Base-by-base conservation (phyloP, 345 rosid genomes). In the Theobroma cacao region DNA sequence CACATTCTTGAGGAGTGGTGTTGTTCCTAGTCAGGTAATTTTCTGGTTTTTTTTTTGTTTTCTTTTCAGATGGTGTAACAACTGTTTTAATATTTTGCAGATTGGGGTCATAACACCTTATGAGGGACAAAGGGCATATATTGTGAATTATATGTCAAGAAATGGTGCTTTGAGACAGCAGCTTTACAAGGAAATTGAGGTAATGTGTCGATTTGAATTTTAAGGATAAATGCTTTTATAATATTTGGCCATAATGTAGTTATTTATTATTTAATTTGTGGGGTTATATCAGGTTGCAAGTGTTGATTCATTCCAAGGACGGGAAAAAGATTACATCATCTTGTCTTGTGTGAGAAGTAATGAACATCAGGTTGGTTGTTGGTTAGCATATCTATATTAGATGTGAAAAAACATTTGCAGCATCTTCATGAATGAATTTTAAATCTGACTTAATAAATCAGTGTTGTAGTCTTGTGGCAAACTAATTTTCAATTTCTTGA, bases 151-250 rank as follows among this genome's bases (percentile, higher is more conserved):
- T 85, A 97, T 97, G 99, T 85, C 99, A 69, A 90, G 98, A 84
- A 94, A 97, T 84, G 99, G 99, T 74, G 89, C 98, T 82, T 94
- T 97, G 48, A 87, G 99, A 26, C 99, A 97, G 85, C 99, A 97
- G 80, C 91, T 97, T 59, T 97, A 97, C 91, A 97, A 97, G 82
- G 99, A 97, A 87, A 91, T 97, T 86, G 99, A 97, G 98, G 99
- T 94, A 78, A 34, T 66, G 15, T n/a, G 64, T 28, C 9, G 59
- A 41, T 77, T 60, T 68, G 45, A 64, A 34, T 65, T 12, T 74
- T 60, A 52, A 28, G 33, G 82, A 78, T 74, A 33, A 43, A 36
- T 22, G 58, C 52, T 43, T 59, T 68, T 62, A 12, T 28, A 55
- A 20, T 38, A 17, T 53, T 26, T 52, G 22, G 17, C 2, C 18